Evolutionary conservation across 345 rosid species (phyloP).

Genomic region (Hibiscus syriacus): DNA sequence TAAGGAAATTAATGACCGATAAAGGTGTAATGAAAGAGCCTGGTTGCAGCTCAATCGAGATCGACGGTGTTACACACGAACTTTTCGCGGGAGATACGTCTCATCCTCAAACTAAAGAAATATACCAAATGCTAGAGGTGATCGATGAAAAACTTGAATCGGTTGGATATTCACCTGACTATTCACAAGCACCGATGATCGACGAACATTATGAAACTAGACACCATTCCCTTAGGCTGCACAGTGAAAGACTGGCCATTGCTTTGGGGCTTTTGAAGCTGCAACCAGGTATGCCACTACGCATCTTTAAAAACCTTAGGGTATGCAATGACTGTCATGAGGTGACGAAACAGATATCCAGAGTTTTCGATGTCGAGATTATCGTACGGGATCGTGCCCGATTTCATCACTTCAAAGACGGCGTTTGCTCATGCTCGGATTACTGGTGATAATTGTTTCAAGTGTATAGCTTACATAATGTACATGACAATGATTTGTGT

Average conservation of each 20-base stretch:
- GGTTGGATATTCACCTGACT: conserved; percentile 43
- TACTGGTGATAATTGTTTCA: conserved; percentile 42
- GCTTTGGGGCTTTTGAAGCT: conserved; percentile 59
- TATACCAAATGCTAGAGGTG: conserved; percentile 43
- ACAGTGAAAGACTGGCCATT: conserved; percentile 79
- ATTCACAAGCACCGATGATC: conserved; percentile 47
- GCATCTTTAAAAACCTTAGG: conserved; percentile 67
- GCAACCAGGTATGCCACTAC: conserved; percentile 52
- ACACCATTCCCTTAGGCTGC: conserved; percentile 47
- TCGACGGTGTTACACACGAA: conserved; percentile 61
- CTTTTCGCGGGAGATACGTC: conserved; percentile 79
- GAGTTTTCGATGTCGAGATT: conserved; percentile 52
- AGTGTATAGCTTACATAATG: background rate
- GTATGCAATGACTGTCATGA: conserved; percentile 73
- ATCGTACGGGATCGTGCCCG: conserved; percentile 67
- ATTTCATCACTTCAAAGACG: conserved; percentile 71
- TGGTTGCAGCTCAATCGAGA: conserved; percentile 78
- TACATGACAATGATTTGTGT: background rate
- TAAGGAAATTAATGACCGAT: conserved; percentile 65
- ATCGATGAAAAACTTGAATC: conserved; percentile 44
- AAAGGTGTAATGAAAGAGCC: conserved; percentile 66
- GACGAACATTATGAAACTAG: conserved; percentile 37
- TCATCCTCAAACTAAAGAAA: conserved; percentile 53
- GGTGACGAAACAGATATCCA: conserved; percentile 60
- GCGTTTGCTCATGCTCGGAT: conserved; percentile 67